Percentiles rank a stretch among this genome's conserved stretches.
phyloP scores from a whole-genome alignment of 768 basidiomycete genomes.

The Leucocoprinus leucothites region DNA sequence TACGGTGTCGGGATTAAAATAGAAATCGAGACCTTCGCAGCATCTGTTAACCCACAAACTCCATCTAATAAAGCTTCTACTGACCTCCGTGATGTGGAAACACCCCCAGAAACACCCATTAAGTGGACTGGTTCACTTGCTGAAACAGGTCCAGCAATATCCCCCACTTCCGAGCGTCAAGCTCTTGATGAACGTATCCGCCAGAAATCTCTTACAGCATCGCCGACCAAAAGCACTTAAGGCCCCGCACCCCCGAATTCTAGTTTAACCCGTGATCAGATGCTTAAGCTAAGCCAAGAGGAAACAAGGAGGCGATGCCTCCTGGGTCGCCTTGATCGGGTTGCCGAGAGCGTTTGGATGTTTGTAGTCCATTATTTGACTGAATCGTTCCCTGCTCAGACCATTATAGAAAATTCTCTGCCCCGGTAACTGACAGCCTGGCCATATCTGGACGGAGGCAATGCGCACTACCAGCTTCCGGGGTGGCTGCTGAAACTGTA shows the following conservation, averaged over 20 bases:
- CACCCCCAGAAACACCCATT: slow-evolving; percentile 55
- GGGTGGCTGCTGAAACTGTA: slow-evolving; percentile 65
- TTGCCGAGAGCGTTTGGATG: slow-evolving; percentile 92
- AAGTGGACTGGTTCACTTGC: slow-evolving; percentile 57
- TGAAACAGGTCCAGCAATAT: slow-evolving; percentile 60
- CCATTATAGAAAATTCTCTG: slow-evolving; percentile 65
- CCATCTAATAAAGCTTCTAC: slow-evolving; percentile 31
- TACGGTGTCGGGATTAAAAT: slow-evolving; percentile 89
- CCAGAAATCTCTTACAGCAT: slow-evolving; percentile 62
- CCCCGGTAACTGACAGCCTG: slow-evolving; percentile 46
- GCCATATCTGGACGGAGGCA: slow-evolving; percentile 60
- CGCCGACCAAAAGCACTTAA: slow-evolving; percentile 58
- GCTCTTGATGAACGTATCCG: slow-evolving; percentile 82
- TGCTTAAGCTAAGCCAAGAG: slow-evolving; percentile 72
- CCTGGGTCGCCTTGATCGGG: slow-evolving; percentile 70
- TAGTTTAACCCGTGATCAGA: slow-evolving; percentile 62
- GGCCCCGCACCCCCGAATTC: slow-evolving; percentile 33
- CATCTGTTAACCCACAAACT: slow-evolving; percentile 37
- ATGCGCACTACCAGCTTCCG: slow-evolving; percentile 61
- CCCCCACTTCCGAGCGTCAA: slow-evolving; percentile 70
- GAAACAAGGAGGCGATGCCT: slow-evolving; percentile 75
- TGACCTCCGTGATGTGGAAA: slow-evolving; percentile 34
- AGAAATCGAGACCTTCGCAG: slow-evolving; percentile 47
- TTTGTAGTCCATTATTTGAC: slow-evolving; percentile 30
- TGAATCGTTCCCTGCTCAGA: slow-evolving; percentile 1